These are phyloP conservation scores for Zygnema circumcarinatum DNA, from an alignment of 139 green algal species.

Conservation along the genomic window DNA sequence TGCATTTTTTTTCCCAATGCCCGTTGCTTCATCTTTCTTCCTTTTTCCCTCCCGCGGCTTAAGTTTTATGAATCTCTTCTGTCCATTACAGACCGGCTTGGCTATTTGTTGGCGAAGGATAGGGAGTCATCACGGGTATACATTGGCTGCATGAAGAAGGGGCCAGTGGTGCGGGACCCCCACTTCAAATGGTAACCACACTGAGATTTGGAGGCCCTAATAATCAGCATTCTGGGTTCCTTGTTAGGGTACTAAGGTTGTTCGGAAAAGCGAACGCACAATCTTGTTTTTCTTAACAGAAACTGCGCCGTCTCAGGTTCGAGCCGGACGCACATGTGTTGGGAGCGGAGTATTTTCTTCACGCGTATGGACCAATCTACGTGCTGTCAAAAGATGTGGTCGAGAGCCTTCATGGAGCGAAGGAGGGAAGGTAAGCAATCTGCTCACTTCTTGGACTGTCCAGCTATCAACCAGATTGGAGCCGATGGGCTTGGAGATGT, in stretches of 20 bases:
- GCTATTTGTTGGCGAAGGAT: slow-evolving; percentile 24
- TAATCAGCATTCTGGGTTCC: too few species aligned
- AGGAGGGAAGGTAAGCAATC: slow-evolving; percentile 4
- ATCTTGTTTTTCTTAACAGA: too few species aligned
- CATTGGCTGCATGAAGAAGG: slow-evolving; percentile 61
- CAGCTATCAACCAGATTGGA: too few species aligned
- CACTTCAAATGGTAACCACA: slow-evolving; percentile 49
- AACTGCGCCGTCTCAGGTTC: too few species aligned
- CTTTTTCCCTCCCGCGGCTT: neutral
- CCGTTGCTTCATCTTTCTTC: neutral
- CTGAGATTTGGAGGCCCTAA: too few species aligned
- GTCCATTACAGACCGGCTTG: slow-evolving; percentile 11
- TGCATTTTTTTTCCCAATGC: neutral
- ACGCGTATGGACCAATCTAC: slow-evolving; percentile 60
- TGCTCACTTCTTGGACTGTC: too few species aligned
- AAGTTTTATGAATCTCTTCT: too few species aligned
- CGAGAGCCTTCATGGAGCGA: slow-evolving; percentile 4
- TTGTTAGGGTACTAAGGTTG: too few species aligned
- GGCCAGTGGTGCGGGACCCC: slow-evolving; percentile 34
- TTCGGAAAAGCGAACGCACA: too few species aligned
- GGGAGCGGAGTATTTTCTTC: slow-evolving; percentile 57
- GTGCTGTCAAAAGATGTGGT: slow-evolving; percentile 54
- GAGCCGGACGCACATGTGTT: slow-evolving; percentile 38
- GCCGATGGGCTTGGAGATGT: too few species aligned
- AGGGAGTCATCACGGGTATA: neutral